These are phyloP conservation scores for Thraustotheca clavata DNA, from an alignment of 352 stramenopile genomes.

Conservation along the genomic window DNA sequence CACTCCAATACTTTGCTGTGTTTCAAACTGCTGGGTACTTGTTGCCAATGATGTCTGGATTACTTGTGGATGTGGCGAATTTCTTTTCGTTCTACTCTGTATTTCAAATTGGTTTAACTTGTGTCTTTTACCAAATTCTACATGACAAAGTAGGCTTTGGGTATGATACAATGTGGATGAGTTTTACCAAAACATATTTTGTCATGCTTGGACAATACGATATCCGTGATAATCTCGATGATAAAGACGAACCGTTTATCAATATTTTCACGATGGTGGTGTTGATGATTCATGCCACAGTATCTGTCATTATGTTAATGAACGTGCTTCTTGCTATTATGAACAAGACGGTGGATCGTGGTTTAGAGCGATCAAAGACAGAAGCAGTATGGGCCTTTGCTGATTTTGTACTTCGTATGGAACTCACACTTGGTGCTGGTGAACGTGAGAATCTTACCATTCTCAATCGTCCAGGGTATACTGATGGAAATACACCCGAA, in stretches of 20 bases:
- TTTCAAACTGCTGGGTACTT: constrained; percentile 16
- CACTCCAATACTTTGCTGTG: constrained; percentile 18
- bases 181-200: constrained; percentile 15
- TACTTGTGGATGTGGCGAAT: constrained; percentile 12
- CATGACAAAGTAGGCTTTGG: background rate
- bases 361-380: constrained; percentile 9
- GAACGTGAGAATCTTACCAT: background rate
- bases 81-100: constrained; percentile 3
- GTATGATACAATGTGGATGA: constrained; percentile 3
- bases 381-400: constrained; percentile 15
- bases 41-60: constrained; percentile 15
- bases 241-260: background rate
- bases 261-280: background rate
- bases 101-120: constrained; percentile 4
- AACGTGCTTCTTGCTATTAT: constrained; percentile 19
- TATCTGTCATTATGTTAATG: background rate
- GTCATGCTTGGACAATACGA: constrained; percentile 18
- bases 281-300: constrained; percentile 5
- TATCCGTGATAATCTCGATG: background rate
- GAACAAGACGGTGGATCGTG: constrained; percentile 18
- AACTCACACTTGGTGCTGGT: background rate
- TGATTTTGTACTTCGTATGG: constrained; percentile 17
- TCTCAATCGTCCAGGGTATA: constrained; percentile 2
- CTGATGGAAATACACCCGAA: background rate
- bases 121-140: constrained; percentile 12